Evolutionary conservation across 2,329 filamentous ascomycete species (phyloP).

Genomic region (Neofusicoccum cordaticola): DNA sequence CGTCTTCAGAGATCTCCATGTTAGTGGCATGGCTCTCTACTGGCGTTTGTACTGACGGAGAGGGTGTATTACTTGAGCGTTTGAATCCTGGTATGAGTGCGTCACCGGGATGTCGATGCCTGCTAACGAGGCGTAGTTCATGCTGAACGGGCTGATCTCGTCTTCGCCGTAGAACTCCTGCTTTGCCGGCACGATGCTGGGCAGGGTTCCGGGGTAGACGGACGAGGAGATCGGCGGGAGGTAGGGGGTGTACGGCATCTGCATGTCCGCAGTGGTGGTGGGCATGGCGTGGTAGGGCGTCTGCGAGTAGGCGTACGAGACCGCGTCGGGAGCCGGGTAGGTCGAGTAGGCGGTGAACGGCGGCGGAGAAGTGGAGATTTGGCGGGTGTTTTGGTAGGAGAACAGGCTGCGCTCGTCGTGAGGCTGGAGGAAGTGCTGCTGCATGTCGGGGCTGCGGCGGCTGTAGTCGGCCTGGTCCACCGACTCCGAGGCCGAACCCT

Average conservation of each 20-base stretch:
- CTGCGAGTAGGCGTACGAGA: slow-evolving; percentile 57
- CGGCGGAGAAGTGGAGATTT: slow-evolving; percentile 69
- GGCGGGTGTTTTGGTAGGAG: slow-evolving; percentile 62
- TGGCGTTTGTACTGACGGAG: slow-evolving; percentile 25
- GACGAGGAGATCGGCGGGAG: slow-evolving; percentile 45
- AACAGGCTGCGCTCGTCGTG: slow-evolving; percentile 67
- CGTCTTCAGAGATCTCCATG: slow-evolving; percentile 52
- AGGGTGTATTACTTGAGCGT: slow-evolving; percentile 70
- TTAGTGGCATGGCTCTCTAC: slow-evolving; percentile 21
- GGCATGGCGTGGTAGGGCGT: slow-evolving; percentile 39
- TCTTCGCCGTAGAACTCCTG: slow-evolving; percentile 61
- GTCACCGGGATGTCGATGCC: slow-evolving; percentile 61
- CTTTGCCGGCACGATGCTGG: slow-evolving; percentile 65
- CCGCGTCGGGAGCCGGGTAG: slow-evolving; percentile 66
- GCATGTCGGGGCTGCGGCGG: slow-evolving; percentile 41
- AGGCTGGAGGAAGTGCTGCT: slow-evolving; percentile 59
- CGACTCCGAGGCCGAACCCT: slow-evolving; percentile 36
- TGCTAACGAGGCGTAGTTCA: slow-evolving; percentile 65
- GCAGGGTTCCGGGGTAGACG: slow-evolving; percentile 55
- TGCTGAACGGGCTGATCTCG: slow-evolving; percentile 63
- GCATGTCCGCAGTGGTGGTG: slow-evolving; percentile 34
- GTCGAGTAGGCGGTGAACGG: slow-evolving; percentile 62
- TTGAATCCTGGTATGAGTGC: slow-evolving; percentile 64
- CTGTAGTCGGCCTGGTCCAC: slow-evolving; percentile 25
- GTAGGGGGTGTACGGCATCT: slow-evolving; percentile 54